Conservation (phyloP, 192 early-diverging fungal species). For the Coemansia sp. region DNA sequence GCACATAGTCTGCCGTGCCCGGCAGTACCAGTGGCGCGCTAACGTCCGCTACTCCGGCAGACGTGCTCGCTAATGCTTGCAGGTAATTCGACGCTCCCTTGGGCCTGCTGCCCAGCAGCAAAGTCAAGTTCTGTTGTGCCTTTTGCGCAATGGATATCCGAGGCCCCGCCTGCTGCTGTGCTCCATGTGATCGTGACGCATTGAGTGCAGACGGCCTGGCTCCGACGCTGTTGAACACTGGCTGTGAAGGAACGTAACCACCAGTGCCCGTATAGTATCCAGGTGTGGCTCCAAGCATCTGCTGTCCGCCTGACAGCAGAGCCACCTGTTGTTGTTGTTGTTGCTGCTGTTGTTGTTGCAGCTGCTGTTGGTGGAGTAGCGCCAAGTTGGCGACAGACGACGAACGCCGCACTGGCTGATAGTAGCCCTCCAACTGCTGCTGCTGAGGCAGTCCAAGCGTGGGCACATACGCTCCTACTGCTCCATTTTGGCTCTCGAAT, state of each 20-base stretch:
- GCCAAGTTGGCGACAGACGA: constrained; percentile 43
- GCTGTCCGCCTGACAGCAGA: constrained; percentile 5
- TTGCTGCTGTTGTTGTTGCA: constrained; percentile 21
- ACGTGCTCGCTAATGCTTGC: constrained; percentile 1
- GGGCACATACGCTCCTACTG: constrained; percentile 1
- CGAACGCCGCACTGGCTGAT: constrained; percentile 25
- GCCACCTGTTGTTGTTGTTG: constrained; percentile 11
- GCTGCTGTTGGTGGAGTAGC: constrained; percentile 30
- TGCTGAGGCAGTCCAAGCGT: constrained; percentile 18
- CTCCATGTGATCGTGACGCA: constrained; percentile 15
- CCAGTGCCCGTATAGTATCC: constrained; percentile 5
- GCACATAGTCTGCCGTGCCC: constrained; percentile 26
- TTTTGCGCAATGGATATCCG: constrained; percentile 1
- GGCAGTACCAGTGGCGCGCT: neutral
- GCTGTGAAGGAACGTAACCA: neutral
- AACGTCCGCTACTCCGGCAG: neutral
- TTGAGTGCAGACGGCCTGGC: constrained; percentile 6
- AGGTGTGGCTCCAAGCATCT: constrained; percentile 2
- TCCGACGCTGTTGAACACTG: constrained; percentile 2
- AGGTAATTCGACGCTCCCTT: constrained; percentile 2
- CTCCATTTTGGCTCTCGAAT: constrained; percentile 12
- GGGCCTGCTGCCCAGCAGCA: neutral
- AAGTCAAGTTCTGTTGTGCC: neutral
- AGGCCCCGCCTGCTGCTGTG: constrained; percentile 9
- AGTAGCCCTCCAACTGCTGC: constrained; percentile 15